Base-by-base conservation (phyloP, 176 grass and related monocot genomes). In the Elaeis guineensis region DNA sequence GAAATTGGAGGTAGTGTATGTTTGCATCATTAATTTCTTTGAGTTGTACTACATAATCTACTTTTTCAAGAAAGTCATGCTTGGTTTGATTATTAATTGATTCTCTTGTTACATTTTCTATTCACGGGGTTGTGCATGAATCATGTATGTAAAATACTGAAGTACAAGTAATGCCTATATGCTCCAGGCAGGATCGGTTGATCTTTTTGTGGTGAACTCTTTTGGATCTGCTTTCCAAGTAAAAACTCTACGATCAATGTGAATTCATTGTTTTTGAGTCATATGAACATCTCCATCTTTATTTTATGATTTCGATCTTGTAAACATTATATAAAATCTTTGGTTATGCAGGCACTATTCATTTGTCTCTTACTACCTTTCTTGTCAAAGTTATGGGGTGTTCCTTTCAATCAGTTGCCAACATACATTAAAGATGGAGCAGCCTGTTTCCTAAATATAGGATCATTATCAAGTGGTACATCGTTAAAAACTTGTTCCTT, bases 191-290 rank as follows among this genome's bases (percentile, higher is more conserved):
- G 88, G 82, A 58, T 86, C 93, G 29, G 82, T 98, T 68, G 93
- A 98, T 71, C 78, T 92, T 77, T 98, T 98, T 71, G 93, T 98
- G 52, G 87, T 98, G 58, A 98, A 98, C 74, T 92, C 93, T 3
- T 86, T 85, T 68, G 93, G 93, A 52, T 98, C 93, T 76, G 88
- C 88, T 67, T 98, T 81, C 60, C 87, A 98, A 61, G 93, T 98
- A 86, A 19, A 6, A 50, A 72, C 39, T 3, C 35, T 44, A 44
- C 35, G 2, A 14, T 44, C 35, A 14, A 11, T 44, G 9, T 44
- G 35, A 44, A 14, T 44, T 44, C 35, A 3, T 44, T 44, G 35
- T 44, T 12, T 12, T 12, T 12, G 35, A 44, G 11, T 44, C 11
- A 12, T 12, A 44, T 44, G 35, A 44, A 44, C 35, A 14, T 14